A percentile compares a stretch with the other conserved stretches of the same genome.
These are phyloP conservation scores for Tolypocladium paradoxum DNA, from an alignment of 2,329 filamentous ascomycete genomes.

Conservation along the genomic window DNA sequence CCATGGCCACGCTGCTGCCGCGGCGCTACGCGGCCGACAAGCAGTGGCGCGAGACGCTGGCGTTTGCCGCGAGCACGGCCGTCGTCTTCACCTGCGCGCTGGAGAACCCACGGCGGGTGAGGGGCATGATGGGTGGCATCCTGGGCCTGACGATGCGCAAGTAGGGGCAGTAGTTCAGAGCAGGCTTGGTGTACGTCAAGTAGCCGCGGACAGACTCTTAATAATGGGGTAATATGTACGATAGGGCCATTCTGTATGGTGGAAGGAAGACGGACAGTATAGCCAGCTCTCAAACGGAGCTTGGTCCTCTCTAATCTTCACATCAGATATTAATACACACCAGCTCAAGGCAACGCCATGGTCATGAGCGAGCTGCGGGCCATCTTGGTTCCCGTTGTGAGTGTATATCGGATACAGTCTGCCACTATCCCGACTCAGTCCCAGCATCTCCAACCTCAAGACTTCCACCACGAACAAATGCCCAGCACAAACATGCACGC, in stretches of 20 bases:
- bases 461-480: conserved; percentile 34
- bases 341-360: neutral
- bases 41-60: conserved; percentile 56
- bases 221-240: neutral
- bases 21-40: conserved; percentile 51
- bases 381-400: neutral
- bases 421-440: neutral
- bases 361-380: neutral
- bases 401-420: neutral
- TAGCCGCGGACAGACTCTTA: too few species aligned
- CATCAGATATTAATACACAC: neutral
- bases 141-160: conserved; percentile 37
- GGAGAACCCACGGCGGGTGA: conserved; percentile 52
- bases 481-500: conserved; percentile 68
- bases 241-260: neutral
- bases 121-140: conserved; percentile 57
- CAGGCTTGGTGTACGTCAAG: too few species aligned
- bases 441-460: conserved; percentile 5
- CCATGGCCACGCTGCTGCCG: conserved; percentile 64
- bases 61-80: conserved; percentile 57
- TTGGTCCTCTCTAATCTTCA: neutral
- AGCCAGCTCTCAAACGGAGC: neutral
- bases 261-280: neutral
- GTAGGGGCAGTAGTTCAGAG: conserved; percentile 8
- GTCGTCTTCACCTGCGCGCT: conserved; percentile 57